Evolutionary conservation across 306 rosid species (phyloP).

Genomic region (Quercus rubra): DNA sequence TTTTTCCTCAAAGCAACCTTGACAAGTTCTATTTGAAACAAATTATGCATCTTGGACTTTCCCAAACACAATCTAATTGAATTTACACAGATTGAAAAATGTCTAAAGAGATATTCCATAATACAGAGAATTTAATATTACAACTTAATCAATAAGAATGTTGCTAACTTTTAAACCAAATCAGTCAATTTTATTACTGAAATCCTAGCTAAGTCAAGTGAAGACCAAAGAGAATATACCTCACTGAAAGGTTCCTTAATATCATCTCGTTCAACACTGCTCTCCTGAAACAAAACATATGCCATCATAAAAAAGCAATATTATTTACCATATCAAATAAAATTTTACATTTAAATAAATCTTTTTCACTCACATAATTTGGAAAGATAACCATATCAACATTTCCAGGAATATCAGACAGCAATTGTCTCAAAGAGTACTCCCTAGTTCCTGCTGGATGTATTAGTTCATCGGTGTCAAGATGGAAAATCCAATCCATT

Average conservation of each 20-base stretch:
- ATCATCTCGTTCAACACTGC: conserved; percentile 88
- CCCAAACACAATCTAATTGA: background rate
- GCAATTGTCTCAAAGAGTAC: conserved; percentile 83
- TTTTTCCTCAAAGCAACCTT: background rate
- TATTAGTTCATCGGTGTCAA: conserved; percentile 89
- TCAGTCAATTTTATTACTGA: background rate
- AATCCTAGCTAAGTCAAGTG: background rate
- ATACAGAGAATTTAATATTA: background rate
- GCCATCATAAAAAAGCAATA: conserved; percentile 1
- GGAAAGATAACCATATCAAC: conserved; percentile 94
- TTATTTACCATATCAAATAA: background rate
- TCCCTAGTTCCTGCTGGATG: conserved; percentile 70
- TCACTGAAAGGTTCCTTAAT: conserved; percentile 93
- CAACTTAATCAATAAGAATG: background rate
- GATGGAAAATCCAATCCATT: conserved; percentile 96
- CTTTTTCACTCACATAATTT: conserved; percentile 70
- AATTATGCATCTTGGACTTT: background rate
- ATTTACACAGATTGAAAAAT: background rate
- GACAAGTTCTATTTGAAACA: background rate
- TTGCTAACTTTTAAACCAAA: background rate
- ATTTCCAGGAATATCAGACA: conserved; percentile 80
- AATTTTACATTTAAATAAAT: conserved; percentile 11
- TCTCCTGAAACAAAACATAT: conserved; percentile 63
- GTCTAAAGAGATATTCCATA: background rate
- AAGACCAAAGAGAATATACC: conserved; percentile 40